Base-by-base conservation (phyloP, 768 basidiomycete genomes). In the Phaeotremella fagi region DNA sequence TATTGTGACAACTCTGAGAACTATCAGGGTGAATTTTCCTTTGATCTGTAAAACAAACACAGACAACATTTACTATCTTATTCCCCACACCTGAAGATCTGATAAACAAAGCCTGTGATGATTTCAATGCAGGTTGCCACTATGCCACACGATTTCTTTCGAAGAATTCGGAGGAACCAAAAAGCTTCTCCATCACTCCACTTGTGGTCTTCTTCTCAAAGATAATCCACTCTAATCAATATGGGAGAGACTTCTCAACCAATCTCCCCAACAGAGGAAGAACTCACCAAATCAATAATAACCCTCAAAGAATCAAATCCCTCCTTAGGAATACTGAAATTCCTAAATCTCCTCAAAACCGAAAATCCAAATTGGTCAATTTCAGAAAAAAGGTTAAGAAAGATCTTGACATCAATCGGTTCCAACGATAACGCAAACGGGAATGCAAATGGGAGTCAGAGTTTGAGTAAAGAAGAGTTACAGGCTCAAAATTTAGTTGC, bases 351-450 rank as follows among this genome's bases (percentile, higher is more conserved):
- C 4, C 75, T 91, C 7, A 79, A 85, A 12, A 71, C 78, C 12
- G 74, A 77, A 9, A 75, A 86, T 60, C 81, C 86, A 2, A 77
- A 80, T 22, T 91, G 88, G 87, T 71, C 79, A 0, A 86, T 90
- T 59, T 87, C 87, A 70, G 90, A 91, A 73, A 90, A 89, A 66
- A 81, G 90, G 22, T 80, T 85, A 3, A 77, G 83, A 43, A 90
- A 87, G 71, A 75, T 86, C 44, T 90, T 54, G 82, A 82, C 0
- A 76, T 85, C 27, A 73, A 81, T 77, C 18, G 37, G 52, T 38
- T 35, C 46, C 53, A 11, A 33, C 9, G 31, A 16, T 27, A 4
- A 24, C 25, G 48, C 49, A n/a, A 57, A 59, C 52, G 61, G 70
- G 38, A 28, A n/a, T 33, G 41, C 44, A 26, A 46, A 45, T 24